Evolutionary conservation across 2,329 filamentous ascomycete genomes (phyloP).

Genomic region (Aspergillus ochraceus): DNA sequence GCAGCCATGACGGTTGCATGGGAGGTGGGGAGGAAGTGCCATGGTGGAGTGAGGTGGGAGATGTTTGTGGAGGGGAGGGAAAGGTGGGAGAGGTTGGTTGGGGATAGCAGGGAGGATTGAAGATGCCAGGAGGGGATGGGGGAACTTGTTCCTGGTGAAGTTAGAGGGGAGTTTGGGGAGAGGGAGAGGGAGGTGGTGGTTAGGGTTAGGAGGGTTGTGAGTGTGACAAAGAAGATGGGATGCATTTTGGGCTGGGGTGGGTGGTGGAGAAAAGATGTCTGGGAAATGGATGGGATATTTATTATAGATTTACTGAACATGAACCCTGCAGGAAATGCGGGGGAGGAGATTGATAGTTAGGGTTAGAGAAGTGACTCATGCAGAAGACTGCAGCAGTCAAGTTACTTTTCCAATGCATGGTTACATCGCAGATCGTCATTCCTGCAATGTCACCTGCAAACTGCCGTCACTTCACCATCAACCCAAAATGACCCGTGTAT

Average conservation of each 20-base stretch:
- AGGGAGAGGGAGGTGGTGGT: neutral
- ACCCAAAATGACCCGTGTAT: neutral
- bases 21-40: slow-evolving; percentile 53
- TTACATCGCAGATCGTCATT: slow-evolving; percentile 5
- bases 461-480: neutral
- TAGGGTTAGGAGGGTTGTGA: neutral
- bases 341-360: neutral
- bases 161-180: slow-evolving; percentile 14
- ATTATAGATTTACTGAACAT: no score
- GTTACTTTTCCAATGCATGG: neutral
- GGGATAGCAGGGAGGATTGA: slow-evolving; percentile 44
- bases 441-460: neutral
- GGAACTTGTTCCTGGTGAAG: slow-evolving; percentile 24
- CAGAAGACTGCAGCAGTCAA: no score
- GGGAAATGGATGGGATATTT: no score
- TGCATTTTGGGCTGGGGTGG: neutral
- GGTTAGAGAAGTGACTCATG: no score
- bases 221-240: neutral
- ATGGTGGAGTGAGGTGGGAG: slow-evolving; percentile 34
- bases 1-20: slow-evolving; percentile 60
- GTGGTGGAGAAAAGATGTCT: neutral
- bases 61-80: slow-evolving; percentile 49
- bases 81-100: slow-evolving; percentile 38
- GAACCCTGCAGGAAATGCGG: neutral
- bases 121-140: slow-evolving; percentile 50